Percentiles rank a stretch among this genome's conserved stretches.
These are phyloP conservation scores for Incumbomyces lentus DNA, from an alignment of 2,329 filamentous ascomycete species.

Conservation along the genomic window DNA sequence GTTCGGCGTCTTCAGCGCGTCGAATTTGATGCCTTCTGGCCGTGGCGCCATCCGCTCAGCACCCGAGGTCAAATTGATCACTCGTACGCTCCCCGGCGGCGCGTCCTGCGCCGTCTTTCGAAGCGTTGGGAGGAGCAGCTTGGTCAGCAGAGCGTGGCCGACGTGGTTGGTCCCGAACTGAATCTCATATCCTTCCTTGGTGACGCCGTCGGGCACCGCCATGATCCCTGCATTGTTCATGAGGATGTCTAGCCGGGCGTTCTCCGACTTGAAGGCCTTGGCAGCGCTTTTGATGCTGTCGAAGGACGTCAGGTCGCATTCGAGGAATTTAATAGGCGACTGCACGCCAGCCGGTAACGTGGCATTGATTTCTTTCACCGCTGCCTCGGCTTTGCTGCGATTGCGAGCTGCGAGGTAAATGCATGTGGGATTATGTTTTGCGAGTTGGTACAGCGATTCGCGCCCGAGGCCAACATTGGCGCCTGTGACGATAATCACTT, in stretches of 20 bases:
- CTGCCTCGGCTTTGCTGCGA: conserved; percentile 24
- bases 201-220: conserved; percentile 23
- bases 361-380: conserved; percentile 30
- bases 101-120: conserved; percentile 25
- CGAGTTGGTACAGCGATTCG: conserved; percentile 34
- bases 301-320: conserved; percentile 39
- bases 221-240: conserved; percentile 37
- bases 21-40: conserved; percentile 16
- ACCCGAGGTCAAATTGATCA: conserved; percentile 21
- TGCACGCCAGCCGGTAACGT: conserved; percentile 11
- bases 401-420: conserved; percentile 38
- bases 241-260: conserved; percentile 14
- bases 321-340: conserved; percentile 27
- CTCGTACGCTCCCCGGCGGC: conserved; percentile 12
- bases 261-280: conserved; percentile 12
- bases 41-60: conserved; percentile 12
- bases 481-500: conserved; percentile 5
- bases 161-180: conserved; percentile 44
- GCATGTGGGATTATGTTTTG: conserved; percentile 33
- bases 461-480: conserved; percentile 40
- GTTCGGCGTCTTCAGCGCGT: conserved; percentile 11
- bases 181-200: conserved; percentile 40
- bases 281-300: conserved; percentile 35
- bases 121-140: conserved; percentile 35
- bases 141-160: conserved; percentile 40